Evolutionary conservation across 2,329 filamentous ascomycete genomes (phyloP), one percentile per base, ranked within the genome.

Genomic region (Penicillium griseofulvum): DNA sequence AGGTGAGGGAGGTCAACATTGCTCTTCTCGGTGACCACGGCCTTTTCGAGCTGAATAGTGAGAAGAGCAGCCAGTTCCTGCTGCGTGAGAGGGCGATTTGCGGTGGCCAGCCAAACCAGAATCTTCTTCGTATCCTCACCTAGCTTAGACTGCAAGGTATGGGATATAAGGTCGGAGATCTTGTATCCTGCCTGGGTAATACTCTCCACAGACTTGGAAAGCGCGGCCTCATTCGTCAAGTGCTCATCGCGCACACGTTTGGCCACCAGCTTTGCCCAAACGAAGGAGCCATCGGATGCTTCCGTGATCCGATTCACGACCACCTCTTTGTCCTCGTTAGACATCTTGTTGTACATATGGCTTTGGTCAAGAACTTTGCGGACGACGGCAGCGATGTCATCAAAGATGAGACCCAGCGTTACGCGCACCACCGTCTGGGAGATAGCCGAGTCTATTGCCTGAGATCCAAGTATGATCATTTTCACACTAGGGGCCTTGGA

Each of bases 191-290:
- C 55, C 19, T 56, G 65, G 1, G 65, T 39, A 0, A 75, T 19
- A 4, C 44, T 54, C 9, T 73, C 71, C 1, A 74, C 59, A 0
- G 65, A 60, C 56, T 71, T 71, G 17, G 36, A 38, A 34, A 38
- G 36, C 22, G 47, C 44, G 7, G 74, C 52, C 8, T 37, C 60
- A 14, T 73, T 66, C 0, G 60, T 45, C 1, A 53, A 57, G 17
- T 59, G 52, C 54, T 73, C 72, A n/a, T 59, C 56, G 19, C 67
- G 64, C 28, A 69, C 56, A 16, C 60, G 62, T 57, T 71, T 72
- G 1, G 68, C 51, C 9, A 66, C 68, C 7, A 76, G 64, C 57
- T 74, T 76, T 4, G 71, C 74, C 69, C 71, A 74, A 0, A 76
- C 65, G 54, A 76, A 75, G 6, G 73, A 75, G 9, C 72, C 69